phyloP scores from a whole-genome alignment of 106 monocot genomes.

The Dendrobium chrysotoxum region DNA sequence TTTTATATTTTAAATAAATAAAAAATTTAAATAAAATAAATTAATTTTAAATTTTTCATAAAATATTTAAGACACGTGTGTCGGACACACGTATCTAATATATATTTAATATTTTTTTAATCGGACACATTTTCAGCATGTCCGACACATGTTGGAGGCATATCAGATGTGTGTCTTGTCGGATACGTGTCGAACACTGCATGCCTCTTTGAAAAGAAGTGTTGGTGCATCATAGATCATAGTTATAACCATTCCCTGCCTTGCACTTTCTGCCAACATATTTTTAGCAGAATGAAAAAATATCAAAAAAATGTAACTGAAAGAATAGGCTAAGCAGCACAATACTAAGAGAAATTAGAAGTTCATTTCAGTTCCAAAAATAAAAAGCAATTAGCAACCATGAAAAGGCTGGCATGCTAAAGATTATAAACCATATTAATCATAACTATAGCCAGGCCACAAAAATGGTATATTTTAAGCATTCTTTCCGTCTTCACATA shows the following conservation, averaged over 20 bases:
- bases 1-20: too few relatives aligned
- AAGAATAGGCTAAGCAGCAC: neutral
- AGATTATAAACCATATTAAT: neutral
- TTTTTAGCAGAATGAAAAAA: neutral
- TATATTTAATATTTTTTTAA: too few relatives aligned
- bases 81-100: too few relatives aligned
- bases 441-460: neutral
- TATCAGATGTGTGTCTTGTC: too few relatives aligned
- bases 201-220: too few relatives aligned
- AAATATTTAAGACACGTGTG: too few relatives aligned
- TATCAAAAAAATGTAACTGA: neutral
- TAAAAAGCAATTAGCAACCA: neutral
- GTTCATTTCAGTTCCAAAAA: neutral
- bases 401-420: neutral
- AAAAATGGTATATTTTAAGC: neutral
- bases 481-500: neutral
- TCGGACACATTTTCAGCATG: too few relatives aligned
- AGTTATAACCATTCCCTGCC: neutral
- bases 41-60: too few relatives aligned
- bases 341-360: neutral
- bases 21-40: too few relatives aligned
- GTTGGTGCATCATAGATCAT: too few relatives aligned
- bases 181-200: too few relatives aligned
- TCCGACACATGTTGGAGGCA: too few relatives aligned
- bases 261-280: neutral